phyloP scores from a whole-genome alignment of 2,329 filamentous ascomycete genomes.

The Fusarium agapanthi region DNA sequence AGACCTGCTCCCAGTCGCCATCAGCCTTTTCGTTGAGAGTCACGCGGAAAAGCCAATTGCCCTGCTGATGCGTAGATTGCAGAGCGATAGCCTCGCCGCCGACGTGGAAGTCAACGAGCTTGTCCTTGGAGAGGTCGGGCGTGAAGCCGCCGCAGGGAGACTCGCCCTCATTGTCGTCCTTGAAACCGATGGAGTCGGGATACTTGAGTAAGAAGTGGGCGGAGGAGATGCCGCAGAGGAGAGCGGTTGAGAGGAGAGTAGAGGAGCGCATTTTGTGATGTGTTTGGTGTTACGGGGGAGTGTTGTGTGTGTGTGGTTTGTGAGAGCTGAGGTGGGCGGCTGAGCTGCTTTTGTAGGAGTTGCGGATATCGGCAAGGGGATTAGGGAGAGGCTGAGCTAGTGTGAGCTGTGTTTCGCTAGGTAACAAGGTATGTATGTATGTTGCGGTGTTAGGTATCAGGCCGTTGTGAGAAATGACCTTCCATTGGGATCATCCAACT shows the following conservation, averaged over 20 bases:
- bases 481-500: background rate
- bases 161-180: constrained; percentile 54
- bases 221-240: constrained; percentile 52
- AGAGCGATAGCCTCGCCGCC: constrained; percentile 62
- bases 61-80: constrained; percentile 59
- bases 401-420: background rate
- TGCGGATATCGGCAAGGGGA: constrained; percentile 25
- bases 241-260: constrained; percentile 47
- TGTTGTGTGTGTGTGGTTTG: background rate
- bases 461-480: background rate
- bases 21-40: constrained; percentile 59
- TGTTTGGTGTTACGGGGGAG: background rate
- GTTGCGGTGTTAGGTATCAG: background rate
- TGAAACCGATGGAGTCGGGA: constrained; percentile 58
- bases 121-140: constrained; percentile 54
- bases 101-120: constrained; percentile 66
- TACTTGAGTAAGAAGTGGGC: constrained; percentile 65
- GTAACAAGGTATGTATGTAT: background rate
- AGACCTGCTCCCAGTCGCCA: constrained; percentile 64
- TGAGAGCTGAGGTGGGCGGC: constrained; percentile 11
- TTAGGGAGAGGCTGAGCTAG: constrained; percentile 14
- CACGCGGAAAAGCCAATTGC: constrained; percentile 66
- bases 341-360: constrained; percentile 33
- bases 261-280: constrained; percentile 49
- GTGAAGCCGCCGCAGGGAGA: constrained; percentile 65